Evolutionary conservation across 768 basidiomycete species (phyloP).

Genomic region (Hypholoma sublateritium): DNA sequence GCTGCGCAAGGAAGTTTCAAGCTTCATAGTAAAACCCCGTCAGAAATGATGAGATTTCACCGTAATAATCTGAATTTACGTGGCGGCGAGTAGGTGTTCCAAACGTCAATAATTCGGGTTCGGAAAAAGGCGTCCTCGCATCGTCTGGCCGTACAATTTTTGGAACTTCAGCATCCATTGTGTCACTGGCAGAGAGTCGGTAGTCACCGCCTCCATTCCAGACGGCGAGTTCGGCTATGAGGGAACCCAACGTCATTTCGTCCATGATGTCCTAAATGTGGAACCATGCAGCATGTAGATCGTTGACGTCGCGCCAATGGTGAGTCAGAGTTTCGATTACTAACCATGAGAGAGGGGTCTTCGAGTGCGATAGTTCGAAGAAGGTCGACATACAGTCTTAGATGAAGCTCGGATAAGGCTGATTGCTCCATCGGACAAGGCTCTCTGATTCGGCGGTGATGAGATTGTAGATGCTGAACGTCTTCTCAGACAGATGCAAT

Average conservation of each 20-base stretch:
- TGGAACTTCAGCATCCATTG: too few relatives aligned
- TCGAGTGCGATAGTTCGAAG: slow-evolving; percentile 7
- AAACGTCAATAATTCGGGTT: slow-evolving; percentile 11
- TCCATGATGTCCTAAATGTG: slow-evolving; percentile 8
- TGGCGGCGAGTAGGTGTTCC: slow-evolving; percentile 14
- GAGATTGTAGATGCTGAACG: too few relatives aligned
- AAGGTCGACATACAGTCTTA: slow-evolving; percentile 8
- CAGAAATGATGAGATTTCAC: not conserved
- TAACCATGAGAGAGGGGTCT: slow-evolving; percentile 13
- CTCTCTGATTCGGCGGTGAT: too few relatives aligned
- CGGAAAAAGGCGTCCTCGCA: not conserved
- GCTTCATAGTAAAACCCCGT: slow-evolving; percentile 6
- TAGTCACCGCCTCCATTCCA: not conserved
- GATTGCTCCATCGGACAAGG: not conserved
- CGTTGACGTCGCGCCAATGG: not conserved
- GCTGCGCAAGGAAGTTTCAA: slow-evolving; percentile 7
- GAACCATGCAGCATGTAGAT: not conserved
- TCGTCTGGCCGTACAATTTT: too few relatives aligned
- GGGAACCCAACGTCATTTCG: slow-evolving; percentile 11
- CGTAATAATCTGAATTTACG: slow-evolving; percentile 3
- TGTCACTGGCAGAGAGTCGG: too few relatives aligned
- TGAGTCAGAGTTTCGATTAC: not conserved
- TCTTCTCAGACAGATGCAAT: too few relatives aligned
- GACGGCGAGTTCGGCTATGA: slow-evolving; percentile 1
- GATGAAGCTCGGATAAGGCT: not conserved